These are phyloP conservation scores for Gossypium stocksii DNA, from an alignment of 345 rosid genomes.

Conservation along the genomic window DNA sequence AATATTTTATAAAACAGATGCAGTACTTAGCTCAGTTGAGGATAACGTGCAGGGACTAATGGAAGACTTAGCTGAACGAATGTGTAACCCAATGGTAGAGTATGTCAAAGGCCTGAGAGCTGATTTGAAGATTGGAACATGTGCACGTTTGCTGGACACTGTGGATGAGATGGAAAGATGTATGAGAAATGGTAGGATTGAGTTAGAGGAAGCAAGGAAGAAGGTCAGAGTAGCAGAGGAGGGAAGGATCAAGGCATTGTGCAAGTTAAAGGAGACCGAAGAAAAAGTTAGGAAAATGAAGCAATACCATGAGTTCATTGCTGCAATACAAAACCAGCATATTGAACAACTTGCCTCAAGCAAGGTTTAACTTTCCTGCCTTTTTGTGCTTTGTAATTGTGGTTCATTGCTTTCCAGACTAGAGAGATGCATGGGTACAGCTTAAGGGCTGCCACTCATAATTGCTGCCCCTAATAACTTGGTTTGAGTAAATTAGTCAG, in stretches of 20 bases:
- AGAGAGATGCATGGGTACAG: background rate
- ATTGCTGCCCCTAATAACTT: constrained; percentile 6
- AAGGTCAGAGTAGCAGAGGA: constrained; percentile 44
- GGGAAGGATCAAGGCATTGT: constrained; percentile 35
- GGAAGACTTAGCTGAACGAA: constrained; percentile 36
- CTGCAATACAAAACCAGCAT: constrained; percentile 22
- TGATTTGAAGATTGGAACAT: constrained; percentile 47
- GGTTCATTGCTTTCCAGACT: background rate
- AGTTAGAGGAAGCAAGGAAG: constrained; percentile 47
- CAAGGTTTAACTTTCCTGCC: constrained; percentile 19
- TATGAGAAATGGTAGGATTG: constrained; percentile 31
- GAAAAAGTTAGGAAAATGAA: constrained; percentile 37
- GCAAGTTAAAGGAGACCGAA: constrained; percentile 37
- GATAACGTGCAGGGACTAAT: constrained; percentile 43
- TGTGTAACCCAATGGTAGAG: constrained; percentile 58
- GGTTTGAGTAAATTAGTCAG: background rate
- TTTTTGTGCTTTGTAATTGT: background rate
- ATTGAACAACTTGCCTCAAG: constrained; percentile 1
- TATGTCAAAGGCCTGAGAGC: constrained; percentile 41
- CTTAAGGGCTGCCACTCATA: background rate
- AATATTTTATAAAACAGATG: constrained; percentile 33
- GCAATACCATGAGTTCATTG: constrained; percentile 22
- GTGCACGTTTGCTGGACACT: constrained; percentile 32
- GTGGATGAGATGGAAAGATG: constrained; percentile 49
- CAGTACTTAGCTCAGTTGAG: constrained; percentile 44